A percentile compares a stretch with the other conserved stretches of the same genome.
Conservation (phyloP, 768 basidiomycete species). For the Boletus reticuloceps region DNA sequence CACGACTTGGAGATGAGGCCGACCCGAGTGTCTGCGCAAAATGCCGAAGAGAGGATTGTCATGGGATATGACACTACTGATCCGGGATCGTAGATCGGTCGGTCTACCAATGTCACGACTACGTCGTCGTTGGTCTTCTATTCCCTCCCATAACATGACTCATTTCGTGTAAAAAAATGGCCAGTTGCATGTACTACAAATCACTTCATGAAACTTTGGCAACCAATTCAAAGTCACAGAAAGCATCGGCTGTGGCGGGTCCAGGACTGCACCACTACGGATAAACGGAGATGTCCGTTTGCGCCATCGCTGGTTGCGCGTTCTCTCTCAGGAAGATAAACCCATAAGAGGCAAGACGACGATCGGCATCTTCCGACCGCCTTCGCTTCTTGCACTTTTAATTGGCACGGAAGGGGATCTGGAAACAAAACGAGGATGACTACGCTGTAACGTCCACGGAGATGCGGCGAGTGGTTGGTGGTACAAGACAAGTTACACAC, state of each 20-base stretch:
- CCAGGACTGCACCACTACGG: background rate
- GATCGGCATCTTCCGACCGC: conserved; percentile 3
- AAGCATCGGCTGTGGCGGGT: background rate
- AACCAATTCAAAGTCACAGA: conserved; percentile 2
- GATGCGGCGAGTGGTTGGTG: conserved; percentile 8
- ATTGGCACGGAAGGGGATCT: conserved; percentile 10
- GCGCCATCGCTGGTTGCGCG: background rate
- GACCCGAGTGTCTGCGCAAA: background rate
- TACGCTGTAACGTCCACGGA: conserved; percentile 14
- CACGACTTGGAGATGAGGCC: too few relatives aligned
- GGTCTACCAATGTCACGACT: too few relatives aligned
- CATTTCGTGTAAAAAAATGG: too few relatives aligned
- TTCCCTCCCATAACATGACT: too few relatives aligned
- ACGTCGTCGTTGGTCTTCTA: too few relatives aligned
- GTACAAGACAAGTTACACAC: conserved; percentile 2
- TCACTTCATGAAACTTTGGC: conserved; percentile 2
- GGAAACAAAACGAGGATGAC: conserved; percentile 1
- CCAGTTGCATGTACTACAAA: too few relatives aligned
- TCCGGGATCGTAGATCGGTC: background rate
- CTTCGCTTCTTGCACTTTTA: background rate
- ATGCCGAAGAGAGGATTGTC: background rate
- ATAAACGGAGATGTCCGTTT: conserved; percentile 7
- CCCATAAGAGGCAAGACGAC: background rate
- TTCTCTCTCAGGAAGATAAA: background rate
- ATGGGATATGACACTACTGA: too few relatives aligned